Evolutionary conservation across 768 basidiomycete genomes (phyloP).

Genomic region (Ramaria sp.): DNA sequence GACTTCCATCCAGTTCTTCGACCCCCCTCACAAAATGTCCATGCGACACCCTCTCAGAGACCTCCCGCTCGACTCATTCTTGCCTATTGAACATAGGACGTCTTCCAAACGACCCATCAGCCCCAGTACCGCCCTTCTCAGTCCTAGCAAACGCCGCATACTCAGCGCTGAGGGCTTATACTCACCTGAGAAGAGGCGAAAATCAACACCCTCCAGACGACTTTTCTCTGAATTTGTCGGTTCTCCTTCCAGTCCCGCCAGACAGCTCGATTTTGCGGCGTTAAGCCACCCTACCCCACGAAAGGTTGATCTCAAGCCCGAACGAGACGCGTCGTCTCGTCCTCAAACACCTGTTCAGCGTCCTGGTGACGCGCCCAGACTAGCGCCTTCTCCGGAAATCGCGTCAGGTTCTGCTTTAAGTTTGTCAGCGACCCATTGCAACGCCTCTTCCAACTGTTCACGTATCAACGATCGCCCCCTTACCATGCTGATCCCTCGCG

Average conservation of each 20-base stretch:
- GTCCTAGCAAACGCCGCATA: slow-evolving; percentile 61
- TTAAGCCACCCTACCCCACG: slow-evolving; percentile 10
- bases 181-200: slow-evolving; percentile 27
- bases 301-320: slow-evolving; percentile 13
- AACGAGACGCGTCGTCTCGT: slow-evolving; percentile 7
- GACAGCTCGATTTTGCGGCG: slow-evolving; percentile 39
- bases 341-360: background rate
- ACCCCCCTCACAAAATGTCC: background rate
- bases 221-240: slow-evolving; percentile 34
- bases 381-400: slow-evolving; percentile 5
- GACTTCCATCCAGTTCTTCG: background rate
- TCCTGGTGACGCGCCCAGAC: background rate
- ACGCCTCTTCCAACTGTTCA: slow-evolving; percentile 16
- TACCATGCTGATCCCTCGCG: slow-evolving; percentile 24
- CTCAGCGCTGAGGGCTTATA: slow-evolving; percentile 43
- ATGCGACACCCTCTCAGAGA: slow-evolving; percentile 39
- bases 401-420: slow-evolving; percentile 10
- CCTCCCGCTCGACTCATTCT: slow-evolving; percentile 47
- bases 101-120: slow-evolving; percentile 55
- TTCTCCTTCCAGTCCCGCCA: slow-evolving; percentile 34
- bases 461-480: slow-evolving; percentile 1
- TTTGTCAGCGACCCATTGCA: slow-evolving; percentile 19
- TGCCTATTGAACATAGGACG: slow-evolving; percentile 25
- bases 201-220: slow-evolving; percentile 32
- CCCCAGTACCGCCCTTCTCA: slow-evolving; percentile 38